These are phyloP conservation scores for Fusarium abutilonis DNA, from an alignment of 2,329 filamentous ascomycete genomes.

Conservation along the genomic window DNA sequence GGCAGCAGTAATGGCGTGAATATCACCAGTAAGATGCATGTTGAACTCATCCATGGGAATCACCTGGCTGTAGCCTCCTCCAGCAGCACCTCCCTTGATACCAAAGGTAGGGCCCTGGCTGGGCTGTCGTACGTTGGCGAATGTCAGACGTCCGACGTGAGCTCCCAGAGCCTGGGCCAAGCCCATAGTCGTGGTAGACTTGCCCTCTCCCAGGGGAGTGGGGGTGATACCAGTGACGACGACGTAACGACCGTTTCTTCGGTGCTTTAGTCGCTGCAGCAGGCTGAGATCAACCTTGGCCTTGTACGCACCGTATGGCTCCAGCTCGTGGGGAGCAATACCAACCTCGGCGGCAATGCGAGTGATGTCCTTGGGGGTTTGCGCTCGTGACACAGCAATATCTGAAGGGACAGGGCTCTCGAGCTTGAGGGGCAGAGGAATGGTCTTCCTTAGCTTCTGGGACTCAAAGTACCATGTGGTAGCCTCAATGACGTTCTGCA, in stretches of 20 bases:
- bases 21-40: constrained; percentile 95
- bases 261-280: constrained; percentile 85
- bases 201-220: constrained; percentile 95
- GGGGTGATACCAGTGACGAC: constrained; percentile 96
- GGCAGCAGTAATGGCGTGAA: constrained; percentile 94
- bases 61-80: constrained; percentile 97
- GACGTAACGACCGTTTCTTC: constrained; percentile 88
- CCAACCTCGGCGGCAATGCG: constrained; percentile 86
- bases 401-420: constrained; percentile 89
- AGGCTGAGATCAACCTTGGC: constrained; percentile 90
- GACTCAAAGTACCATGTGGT: constrained; percentile 83
- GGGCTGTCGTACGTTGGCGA: constrained; percentile 96
- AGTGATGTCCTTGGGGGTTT: constrained; percentile 92
- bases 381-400: constrained; percentile 88
- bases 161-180: constrained; percentile 91
- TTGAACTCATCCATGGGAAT: constrained; percentile 99
- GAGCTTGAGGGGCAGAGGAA: constrained; percentile 84
- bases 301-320: constrained; percentile 95
- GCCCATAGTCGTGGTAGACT: constrained; percentile 97
- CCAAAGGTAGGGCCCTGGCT: constrained; percentile 98
- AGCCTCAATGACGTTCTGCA: constrained; percentile 93
- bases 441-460: constrained; percentile 81
- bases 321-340: constrained; percentile 86
- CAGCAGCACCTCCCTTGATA: constrained; percentile 97
- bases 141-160: constrained; percentile 86